Evolutionary conservation across 352 stramenopile genomes (phyloP).

Genomic region (Phytophthora pistaciae): DNA sequence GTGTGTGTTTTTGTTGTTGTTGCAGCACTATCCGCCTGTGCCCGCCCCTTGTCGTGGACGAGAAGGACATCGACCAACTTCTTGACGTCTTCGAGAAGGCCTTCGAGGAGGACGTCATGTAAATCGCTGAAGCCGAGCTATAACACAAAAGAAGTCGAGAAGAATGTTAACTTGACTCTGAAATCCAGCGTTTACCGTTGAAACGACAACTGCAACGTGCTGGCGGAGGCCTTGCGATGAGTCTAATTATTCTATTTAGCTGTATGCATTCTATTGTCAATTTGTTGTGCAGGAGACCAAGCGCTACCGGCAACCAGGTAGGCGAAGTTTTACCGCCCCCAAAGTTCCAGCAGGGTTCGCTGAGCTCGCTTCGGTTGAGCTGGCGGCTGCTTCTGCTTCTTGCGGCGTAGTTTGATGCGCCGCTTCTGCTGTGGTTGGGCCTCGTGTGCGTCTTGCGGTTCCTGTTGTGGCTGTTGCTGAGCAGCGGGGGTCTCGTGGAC

Average conservation of each 20-base stretch:
- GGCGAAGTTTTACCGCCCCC: conserved; percentile 17
- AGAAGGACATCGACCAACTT: conserved; percentile 83
- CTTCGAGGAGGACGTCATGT: conserved; percentile 65
- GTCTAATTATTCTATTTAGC: conserved; percentile 10
- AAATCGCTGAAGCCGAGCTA: conserved; percentile 21
- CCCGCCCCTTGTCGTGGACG: conserved; percentile 81
- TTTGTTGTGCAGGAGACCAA: neutral
- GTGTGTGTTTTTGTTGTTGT: neutral
- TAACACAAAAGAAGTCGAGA: conserved; percentile 15
- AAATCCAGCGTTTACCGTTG: conserved; percentile 21
- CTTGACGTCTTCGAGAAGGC: conserved; percentile 76
- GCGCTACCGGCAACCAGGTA: neutral
- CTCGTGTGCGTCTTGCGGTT: conserved; percentile 11
- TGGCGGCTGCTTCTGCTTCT: conserved; percentile 1
- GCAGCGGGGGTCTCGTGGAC: conserved; percentile 18
- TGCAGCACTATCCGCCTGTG: conserved; percentile 82
- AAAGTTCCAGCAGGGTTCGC: conserved; percentile 57
- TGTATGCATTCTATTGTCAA: conserved; percentile 17
- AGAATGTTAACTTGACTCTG: conserved; percentile 12
- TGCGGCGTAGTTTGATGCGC: conserved; percentile 29
- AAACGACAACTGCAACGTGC: neutral
- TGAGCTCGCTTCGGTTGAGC: conserved; percentile 31
- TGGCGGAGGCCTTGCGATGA: too few species aligned
- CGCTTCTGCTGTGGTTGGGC: conserved; percentile 11
- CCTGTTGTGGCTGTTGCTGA: conserved; percentile 23